A percentile compares a stretch with the other conserved stretches of the same genome.
Evolutionary conservation across 345 rosid genomes (phyloP).

Genomic region (Eucalyptus tenuipes): DNA sequence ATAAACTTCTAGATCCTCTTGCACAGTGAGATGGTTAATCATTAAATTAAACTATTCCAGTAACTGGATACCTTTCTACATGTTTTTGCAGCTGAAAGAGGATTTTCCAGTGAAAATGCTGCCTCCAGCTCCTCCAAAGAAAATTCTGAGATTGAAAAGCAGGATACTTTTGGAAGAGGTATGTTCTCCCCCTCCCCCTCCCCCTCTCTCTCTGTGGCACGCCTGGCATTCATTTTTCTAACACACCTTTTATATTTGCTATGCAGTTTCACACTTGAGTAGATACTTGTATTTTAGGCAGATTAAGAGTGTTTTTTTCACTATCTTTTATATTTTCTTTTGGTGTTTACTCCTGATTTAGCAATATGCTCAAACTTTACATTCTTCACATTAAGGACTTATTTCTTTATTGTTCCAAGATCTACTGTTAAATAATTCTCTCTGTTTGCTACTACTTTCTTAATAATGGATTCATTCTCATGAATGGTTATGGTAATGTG

Average conservation of each 20-base stretch:
- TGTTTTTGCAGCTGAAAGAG: slow-evolving; percentile 48
- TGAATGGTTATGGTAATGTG: slow-evolving; percentile 4
- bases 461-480: neutral
- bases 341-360: neutral
- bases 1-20: neutral
- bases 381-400: neutral
- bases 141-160: slow-evolving; percentile 44
- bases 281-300: neutral
- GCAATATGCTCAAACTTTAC: neutral
- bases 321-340: neutral
- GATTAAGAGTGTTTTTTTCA: neutral
- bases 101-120: slow-evolving; percentile 55
- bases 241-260: neutral
- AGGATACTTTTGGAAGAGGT: slow-evolving; percentile 68
- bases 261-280: neutral
- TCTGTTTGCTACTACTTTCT: neutral
- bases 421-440: neutral
- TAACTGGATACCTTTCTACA: neutral
- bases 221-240: neutral
- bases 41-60: neutral
- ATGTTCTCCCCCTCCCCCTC: neutral
- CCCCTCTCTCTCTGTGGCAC: neutral
- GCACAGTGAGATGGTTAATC: neutral
- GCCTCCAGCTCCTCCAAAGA: slow-evolving; percentile 80
- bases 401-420: neutral